Evolutionary conservation across 176 grass and related monocot genomes (phyloP).

Genomic region (Aechmea fasciata): DNA sequence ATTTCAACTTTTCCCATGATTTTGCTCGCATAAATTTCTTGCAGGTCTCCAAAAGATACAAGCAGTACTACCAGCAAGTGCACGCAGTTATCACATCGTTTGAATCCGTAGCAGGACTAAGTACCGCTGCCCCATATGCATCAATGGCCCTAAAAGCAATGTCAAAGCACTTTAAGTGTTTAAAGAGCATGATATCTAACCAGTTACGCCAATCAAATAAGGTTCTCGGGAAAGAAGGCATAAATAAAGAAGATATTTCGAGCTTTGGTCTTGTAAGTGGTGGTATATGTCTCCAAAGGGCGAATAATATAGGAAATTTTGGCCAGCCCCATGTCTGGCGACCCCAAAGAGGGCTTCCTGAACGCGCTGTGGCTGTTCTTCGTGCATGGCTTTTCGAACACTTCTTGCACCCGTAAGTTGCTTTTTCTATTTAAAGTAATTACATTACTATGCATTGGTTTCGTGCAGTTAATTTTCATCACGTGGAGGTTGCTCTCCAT

Average conservation of each 20-base stretch:
- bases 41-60: slow-evolving; percentile 80
- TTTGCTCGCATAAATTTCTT: background rate
- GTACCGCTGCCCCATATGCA: slow-evolving; percentile 62
- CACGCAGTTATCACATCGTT: slow-evolving; percentile 69
- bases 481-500: too few species aligned
- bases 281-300: slow-evolving; percentile 31
- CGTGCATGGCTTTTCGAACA: slow-evolving; percentile 82
- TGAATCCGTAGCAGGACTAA: slow-evolving; percentile 58
- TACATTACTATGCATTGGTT: background rate
- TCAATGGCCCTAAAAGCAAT: slow-evolving; percentile 56
- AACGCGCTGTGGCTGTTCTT: slow-evolving; percentile 77
- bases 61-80: slow-evolving; percentile 73
- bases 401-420: slow-evolving; percentile 29
- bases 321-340: slow-evolving; percentile 81
- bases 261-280: slow-evolving; percentile 48
- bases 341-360: slow-evolving; percentile 61
- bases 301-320: slow-evolving; percentile 17
- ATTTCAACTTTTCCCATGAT: background rate
- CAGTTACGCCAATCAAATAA: slow-evolving; percentile 52
- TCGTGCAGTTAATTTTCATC: too few species aligned
- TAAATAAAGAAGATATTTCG: slow-evolving; percentile 38
- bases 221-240: slow-evolving; percentile 31
- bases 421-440: slow-evolving; percentile 12
- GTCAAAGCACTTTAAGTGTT: slow-evolving; percentile 77
- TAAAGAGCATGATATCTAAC: slow-evolving; percentile 56